These are phyloP conservation scores for Penicillium fimorum DNA, from an alignment of 495 filamentous ascomycete genomes.

Conservation along the genomic window DNA sequence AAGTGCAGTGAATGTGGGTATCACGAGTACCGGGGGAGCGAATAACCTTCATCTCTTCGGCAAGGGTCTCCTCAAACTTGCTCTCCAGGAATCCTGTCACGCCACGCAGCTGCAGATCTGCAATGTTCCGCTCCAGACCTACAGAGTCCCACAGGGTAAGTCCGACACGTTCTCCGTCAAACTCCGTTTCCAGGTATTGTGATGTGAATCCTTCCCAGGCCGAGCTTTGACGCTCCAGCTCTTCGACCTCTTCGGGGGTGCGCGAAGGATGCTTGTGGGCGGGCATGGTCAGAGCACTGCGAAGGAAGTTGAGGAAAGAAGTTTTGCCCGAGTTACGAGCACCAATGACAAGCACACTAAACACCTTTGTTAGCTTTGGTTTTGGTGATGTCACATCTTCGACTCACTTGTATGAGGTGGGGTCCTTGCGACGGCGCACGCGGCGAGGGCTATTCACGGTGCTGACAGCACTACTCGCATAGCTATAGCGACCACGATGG, in stretches of 20 bases:
- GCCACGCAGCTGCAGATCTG: slow-evolving; percentile 89
- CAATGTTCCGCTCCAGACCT: slow-evolving; percentile 88
- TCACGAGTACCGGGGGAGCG: slow-evolving; percentile 90
- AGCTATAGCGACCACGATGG: slow-evolving; percentile 93
- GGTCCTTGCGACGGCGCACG: slow-evolving; percentile 91
- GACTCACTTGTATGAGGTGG: slow-evolving; percentile 95
- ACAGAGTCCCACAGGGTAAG: slow-evolving; percentile 95
- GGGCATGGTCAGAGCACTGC: slow-evolving; percentile 75
- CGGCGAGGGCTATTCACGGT: slow-evolving; percentile 92
- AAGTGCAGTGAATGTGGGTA: slow-evolving; percentile 96
- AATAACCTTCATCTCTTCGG: slow-evolving; percentile 95
- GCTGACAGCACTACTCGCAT: slow-evolving; percentile 88
- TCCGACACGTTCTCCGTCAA: slow-evolving; percentile 88
- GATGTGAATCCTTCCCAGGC: slow-evolving; percentile 70
- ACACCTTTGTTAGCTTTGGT: slow-evolving; percentile 4
- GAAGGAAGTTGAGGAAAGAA: slow-evolving; percentile 94
- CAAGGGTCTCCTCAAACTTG: slow-evolving; percentile 97
- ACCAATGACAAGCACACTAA: slow-evolving; percentile 88
- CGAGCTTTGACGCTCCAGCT: slow-evolving; percentile 34
- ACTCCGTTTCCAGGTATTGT: slow-evolving; percentile 90
- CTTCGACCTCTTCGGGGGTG: slow-evolving; percentile 51
- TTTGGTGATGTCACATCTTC: neutral
- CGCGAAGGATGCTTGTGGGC: slow-evolving; percentile 66
- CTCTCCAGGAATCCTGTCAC: slow-evolving; percentile 91
- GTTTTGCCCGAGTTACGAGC: slow-evolving; percentile 90